These are phyloP conservation scores for Coffea eugenioides DNA, from an alignment of 257 asterid species.

Conservation along the genomic window DNA sequence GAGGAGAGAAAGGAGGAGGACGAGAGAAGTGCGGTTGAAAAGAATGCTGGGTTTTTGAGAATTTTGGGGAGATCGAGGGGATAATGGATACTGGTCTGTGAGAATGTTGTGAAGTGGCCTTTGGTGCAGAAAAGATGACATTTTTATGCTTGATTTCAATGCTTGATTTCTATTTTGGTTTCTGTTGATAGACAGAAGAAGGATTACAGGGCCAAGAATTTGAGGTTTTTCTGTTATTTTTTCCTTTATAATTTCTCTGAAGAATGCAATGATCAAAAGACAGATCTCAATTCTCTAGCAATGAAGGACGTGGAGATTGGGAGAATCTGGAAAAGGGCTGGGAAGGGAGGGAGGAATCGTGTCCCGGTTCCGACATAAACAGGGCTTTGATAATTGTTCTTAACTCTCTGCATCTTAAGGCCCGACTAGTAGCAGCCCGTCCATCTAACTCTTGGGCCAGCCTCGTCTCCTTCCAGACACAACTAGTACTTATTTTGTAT, in stretches of 20 bases:
- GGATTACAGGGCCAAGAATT: neutral
- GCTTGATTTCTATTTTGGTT: neutral
- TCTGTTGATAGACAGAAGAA: neutral
- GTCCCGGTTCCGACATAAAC: neutral
- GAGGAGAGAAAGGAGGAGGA: constrained; percentile 51
- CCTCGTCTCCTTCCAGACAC: neutral
- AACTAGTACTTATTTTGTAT: too few species aligned
- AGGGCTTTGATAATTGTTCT: neutral
- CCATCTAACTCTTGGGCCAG: neutral
- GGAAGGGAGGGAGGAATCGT: neutral
- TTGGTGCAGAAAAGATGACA: constrained; percentile 67
- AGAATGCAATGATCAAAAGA: neutral
- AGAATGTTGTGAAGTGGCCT: constrained; percentile 52
- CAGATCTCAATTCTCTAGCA: neutral
- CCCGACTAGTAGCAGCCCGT: neutral
- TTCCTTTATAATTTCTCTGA: too few species aligned
- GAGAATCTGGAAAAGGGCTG: neutral
- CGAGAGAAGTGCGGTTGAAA: constrained; percentile 47
- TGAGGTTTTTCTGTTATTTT: neutral
- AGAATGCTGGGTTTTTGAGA: constrained; percentile 54
- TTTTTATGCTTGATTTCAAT: neutral
- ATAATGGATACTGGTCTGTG: constrained; percentile 30
- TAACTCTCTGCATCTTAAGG: neutral
- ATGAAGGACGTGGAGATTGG: neutral
- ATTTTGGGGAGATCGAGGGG: constrained; percentile 65